These are phyloP conservation scores for Schwanniomyces yamadae DNA, from an alignment of 805 yeast species.

Conservation along the genomic window DNA sequence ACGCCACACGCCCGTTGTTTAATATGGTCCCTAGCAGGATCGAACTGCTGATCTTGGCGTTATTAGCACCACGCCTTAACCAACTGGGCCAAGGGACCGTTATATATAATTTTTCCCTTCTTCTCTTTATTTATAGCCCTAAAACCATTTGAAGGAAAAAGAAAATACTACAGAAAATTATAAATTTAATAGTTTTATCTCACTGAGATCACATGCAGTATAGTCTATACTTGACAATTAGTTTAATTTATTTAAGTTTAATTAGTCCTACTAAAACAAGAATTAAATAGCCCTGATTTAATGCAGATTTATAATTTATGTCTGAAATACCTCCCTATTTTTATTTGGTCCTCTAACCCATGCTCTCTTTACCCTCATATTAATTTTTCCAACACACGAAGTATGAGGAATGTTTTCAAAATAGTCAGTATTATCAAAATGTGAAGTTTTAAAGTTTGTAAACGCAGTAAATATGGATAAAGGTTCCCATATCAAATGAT, in stretches of 20 bases:
- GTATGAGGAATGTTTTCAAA: slow-evolving; percentile 25
- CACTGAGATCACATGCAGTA: too few relatives aligned
- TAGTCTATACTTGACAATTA: too few relatives aligned
- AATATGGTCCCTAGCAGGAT: slow-evolving; percentile 76
- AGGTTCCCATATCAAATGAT: slow-evolving; percentile 29
- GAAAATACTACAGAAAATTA: too few relatives aligned
- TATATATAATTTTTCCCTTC: background rate
- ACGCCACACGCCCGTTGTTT: slow-evolving; percentile 42
- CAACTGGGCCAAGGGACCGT: slow-evolving; percentile 54
- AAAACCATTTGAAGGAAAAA: too few relatives aligned
- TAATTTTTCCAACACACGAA: slow-evolving; percentile 40
- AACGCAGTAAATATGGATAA: slow-evolving; percentile 32
- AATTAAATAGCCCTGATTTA: too few relatives aligned
- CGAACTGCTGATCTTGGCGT: slow-evolving; percentile 79
- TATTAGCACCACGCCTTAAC: slow-evolving; percentile 55
- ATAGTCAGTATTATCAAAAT: slow-evolving; percentile 28
- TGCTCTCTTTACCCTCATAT: slow-evolving; percentile 39
- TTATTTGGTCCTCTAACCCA: slow-evolving; percentile 31
- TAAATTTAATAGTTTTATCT: too few relatives aligned
- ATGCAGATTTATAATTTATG: too few relatives aligned
- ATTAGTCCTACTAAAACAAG: too few relatives aligned
- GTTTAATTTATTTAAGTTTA: too few relatives aligned
- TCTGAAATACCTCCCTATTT: too few relatives aligned
- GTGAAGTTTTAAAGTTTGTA: slow-evolving; percentile 27
- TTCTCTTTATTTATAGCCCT: too few relatives aligned